Evolutionary conservation across 2,329 filamentous ascomycete species (phyloP).

Genomic region (Colletotrichum paranaense): DNA sequence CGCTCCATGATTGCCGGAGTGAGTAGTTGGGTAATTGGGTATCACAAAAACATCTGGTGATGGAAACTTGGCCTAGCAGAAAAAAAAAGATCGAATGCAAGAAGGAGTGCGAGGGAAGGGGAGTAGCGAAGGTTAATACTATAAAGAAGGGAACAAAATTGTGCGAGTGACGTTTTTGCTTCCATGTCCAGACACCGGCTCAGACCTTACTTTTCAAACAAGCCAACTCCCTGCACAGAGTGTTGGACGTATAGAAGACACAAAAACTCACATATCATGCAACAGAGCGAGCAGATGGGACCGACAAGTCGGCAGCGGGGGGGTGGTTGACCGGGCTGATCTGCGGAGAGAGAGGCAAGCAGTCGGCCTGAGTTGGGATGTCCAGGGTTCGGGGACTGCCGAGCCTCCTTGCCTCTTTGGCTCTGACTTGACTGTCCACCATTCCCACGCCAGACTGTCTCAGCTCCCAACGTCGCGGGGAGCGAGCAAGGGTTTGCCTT

Average conservation of each 20-base stretch:
- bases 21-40: constrained; percentile 32
- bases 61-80: constrained; percentile 12
- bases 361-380: constrained; percentile 29
- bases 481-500: constrained; percentile 25
- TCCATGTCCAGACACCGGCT: constrained; percentile 26
- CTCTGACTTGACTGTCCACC: constrained; percentile 34
- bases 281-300: constrained; percentile 35
- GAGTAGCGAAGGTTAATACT: constrained; percentile 28
- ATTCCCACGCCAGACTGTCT: constrained; percentile 33
- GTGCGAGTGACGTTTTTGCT: constrained; percentile 29
- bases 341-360: constrained; percentile 19
- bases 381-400: constrained; percentile 35
- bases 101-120: neutral
- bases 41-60: constrained; percentile 35
- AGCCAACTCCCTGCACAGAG: constrained; percentile 21
- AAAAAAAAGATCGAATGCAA: neutral
- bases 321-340: constrained; percentile 22
- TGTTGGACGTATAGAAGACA: constrained; percentile 32
- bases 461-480: constrained; percentile 33
- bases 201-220: constrained; percentile 33
- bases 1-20: constrained; percentile 35
- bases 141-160: constrained; percentile 16
- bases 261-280: constrained; percentile 31
- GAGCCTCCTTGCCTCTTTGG: constrained; percentile 25
- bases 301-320: constrained; percentile 13